phyloP scores from a whole-genome alignment of 805 yeast genomes.

The Myxozyma vanderwaltii region DNA sequence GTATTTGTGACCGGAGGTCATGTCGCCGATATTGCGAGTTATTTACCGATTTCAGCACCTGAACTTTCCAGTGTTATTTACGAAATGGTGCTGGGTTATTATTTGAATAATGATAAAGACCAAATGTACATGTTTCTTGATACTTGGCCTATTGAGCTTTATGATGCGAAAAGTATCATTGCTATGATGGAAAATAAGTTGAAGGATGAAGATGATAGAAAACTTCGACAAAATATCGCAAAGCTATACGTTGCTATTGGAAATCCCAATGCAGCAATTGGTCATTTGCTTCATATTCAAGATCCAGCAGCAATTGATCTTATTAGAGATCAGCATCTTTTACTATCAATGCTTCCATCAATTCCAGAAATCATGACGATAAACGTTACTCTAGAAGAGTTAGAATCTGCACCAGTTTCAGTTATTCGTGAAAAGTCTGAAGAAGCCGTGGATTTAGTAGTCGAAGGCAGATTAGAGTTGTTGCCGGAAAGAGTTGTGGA shows the following conservation, averaged over 20 bases:
- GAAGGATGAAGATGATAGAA: constrained; percentile 38
- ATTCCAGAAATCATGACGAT: constrained; percentile 44
- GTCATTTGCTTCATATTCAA: constrained; percentile 58
- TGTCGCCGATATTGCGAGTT: constrained; percentile 50
- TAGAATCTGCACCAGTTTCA: constrained; percentile 48
- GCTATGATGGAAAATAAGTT: constrained; percentile 51
- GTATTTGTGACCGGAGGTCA: constrained; percentile 55
- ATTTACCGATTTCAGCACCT: constrained; percentile 58
- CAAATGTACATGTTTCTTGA: constrained; percentile 50
- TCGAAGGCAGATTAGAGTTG: constrained; percentile 67
- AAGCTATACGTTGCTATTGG: constrained; percentile 57
- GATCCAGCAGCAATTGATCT: constrained; percentile 60
- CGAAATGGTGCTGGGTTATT: constrained; percentile 52
- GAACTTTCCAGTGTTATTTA: constrained; percentile 47
- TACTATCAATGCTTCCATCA: constrained; percentile 26
- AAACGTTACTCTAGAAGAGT: constrained; percentile 44
- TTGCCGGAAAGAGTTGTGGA: constrained; percentile 55
- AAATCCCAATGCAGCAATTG: constrained; percentile 64
- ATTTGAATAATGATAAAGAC: constrained; percentile 45
- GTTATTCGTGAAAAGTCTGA: constrained; percentile 47
- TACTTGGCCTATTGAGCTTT: constrained; percentile 62
- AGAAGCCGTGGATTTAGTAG: constrained; percentile 56
- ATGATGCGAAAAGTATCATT: constrained; percentile 51
- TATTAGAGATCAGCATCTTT: constrained; percentile 62
- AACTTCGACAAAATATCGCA: constrained; percentile 29